These are phyloP conservation scores for Sarocladiaceae sp. DNA, from an alignment of 2,329 filamentous ascomycete species.

Conservation along the genomic window DNA sequence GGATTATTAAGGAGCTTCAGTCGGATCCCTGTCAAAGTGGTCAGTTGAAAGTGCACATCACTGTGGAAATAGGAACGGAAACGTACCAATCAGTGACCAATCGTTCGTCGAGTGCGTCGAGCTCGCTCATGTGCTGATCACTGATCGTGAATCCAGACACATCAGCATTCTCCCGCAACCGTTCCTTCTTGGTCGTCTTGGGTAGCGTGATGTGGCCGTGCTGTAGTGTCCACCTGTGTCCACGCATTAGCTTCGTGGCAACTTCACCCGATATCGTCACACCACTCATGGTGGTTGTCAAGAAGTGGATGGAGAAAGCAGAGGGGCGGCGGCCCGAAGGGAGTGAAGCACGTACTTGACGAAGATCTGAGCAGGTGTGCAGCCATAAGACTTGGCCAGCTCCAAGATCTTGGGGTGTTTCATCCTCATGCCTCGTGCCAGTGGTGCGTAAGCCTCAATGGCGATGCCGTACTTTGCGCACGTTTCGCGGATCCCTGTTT, in stretches of 20 bases:
- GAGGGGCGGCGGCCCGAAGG: no score
- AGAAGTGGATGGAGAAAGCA: no score
- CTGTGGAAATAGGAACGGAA: no score
- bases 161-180: constrained; percentile 62
- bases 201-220: constrained; percentile 69
- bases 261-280: no score
- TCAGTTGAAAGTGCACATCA: no score
- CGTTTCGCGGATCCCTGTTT: constrained; percentile 59
- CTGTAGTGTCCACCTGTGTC: constrained; percentile 74
- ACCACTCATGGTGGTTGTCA: no score
- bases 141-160: constrained; percentile 59
- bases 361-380: constrained; percentile 69
- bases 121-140: constrained; percentile 54
- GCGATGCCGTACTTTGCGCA: constrained; percentile 64
- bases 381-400: constrained; percentile 64
- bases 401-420: constrained; percentile 58
- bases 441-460: constrained; percentile 76
- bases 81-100: constrained; percentile 64
- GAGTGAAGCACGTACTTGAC: constrained; percentile 40
- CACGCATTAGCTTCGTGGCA: no score
- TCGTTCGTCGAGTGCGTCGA: constrained; percentile 67
- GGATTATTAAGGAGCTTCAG: constrained; percentile 20
- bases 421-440: constrained; percentile 68
- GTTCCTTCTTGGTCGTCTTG: constrained; percentile 61
- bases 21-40: constrained; percentile 23